phyloP scores from a whole-genome alignment of 495 filamentous ascomycete species.

The Penicillium subrubescens region DNA sequence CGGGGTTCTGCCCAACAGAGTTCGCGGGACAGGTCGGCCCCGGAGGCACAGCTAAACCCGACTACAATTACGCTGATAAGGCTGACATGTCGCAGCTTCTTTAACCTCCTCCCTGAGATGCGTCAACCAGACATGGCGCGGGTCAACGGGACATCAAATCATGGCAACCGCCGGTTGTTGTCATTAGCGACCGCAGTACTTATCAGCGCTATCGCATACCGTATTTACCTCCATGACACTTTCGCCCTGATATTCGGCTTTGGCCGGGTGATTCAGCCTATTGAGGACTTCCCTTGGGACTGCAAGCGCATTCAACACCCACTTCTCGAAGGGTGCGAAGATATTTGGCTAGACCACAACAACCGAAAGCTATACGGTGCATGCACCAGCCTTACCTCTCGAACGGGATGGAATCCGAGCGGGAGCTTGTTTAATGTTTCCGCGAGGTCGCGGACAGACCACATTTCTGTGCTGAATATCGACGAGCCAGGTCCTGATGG shows the following conservation, averaged over 20 bases:
- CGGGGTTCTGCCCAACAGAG: not conserved
- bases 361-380: constrained; percentile 14
- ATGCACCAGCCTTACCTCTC: constrained; percentile 18
- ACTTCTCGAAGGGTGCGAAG: constrained; percentile 33
- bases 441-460: constrained; percentile 29
- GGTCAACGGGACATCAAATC: not conserved
- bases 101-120: not conserved
- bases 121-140: not conserved
- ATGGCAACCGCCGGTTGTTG: not conserved
- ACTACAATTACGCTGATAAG: not conserved
- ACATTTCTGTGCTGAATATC: constrained; percentile 38
- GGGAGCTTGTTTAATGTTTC: constrained; percentile 18
- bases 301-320: constrained; percentile 34
- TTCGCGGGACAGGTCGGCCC: not conserved
- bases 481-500: constrained; percentile 26
- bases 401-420: constrained; percentile 20
- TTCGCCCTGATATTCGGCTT: constrained; percentile 19
- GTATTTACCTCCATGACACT: not conserved
- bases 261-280: constrained; percentile 28
- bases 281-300: constrained; percentile 33
- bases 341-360: constrained; percentile 15
- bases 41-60: not conserved
- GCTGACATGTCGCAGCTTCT: not conserved
- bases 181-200: not conserved
- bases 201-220: not conserved